Evolutionary conservation across 2,329 filamentous ascomycete genomes (phyloP), one percentile per base, ranked within the genome.

Genomic region (Neobulgaria alba): DNA sequence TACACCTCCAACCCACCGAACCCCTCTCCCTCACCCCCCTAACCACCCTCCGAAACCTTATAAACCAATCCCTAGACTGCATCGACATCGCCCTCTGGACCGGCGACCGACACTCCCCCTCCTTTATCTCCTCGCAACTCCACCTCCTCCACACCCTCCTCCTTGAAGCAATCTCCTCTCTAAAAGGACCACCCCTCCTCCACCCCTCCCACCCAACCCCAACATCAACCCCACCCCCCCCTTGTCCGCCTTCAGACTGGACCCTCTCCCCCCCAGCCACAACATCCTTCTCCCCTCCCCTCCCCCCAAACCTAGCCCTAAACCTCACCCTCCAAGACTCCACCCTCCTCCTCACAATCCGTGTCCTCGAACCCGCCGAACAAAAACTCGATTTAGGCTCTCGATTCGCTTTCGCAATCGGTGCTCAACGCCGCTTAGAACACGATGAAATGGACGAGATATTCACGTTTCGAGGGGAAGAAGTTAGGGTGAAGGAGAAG

Each of bases 401-500:
- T 48, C 85, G 77, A 59, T 82, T 79, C 57, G 85, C 75, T 46
- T 74, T 73, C 47, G 88, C 75, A 51, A 87, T 82, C 47, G 77
- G 77, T 31, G 79, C 76, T 0, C 61, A 76, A 10, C 67, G 77
- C 8, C 69, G 78, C 14, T 68, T 81, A 2, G 78, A 81, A 51
- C 84, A 89, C 60, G 84, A 89, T 61, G 90, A 96, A 63, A 79
- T 81, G 48, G 83, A 90, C 45, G 73, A 79, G 29, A 67, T 84
- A 0, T 95, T 94, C 61, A 68, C 67, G 3, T 95, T 43, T 42
- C 41, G 46, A 10, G 74, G 75, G 3, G 72, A 78, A 41, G 79
- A 92, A 46, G 88, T 95, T 2, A 82, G 78, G 49, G 90, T 96
- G 33, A 79, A 82, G 51, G 90, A 95, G 61, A 95, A 95, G 66